Percentiles rank a stretch among this genome's conserved stretches.
Evolutionary conservation across 768 basidiomycete species (phyloP).

Genomic region (Suillus americanus): DNA sequence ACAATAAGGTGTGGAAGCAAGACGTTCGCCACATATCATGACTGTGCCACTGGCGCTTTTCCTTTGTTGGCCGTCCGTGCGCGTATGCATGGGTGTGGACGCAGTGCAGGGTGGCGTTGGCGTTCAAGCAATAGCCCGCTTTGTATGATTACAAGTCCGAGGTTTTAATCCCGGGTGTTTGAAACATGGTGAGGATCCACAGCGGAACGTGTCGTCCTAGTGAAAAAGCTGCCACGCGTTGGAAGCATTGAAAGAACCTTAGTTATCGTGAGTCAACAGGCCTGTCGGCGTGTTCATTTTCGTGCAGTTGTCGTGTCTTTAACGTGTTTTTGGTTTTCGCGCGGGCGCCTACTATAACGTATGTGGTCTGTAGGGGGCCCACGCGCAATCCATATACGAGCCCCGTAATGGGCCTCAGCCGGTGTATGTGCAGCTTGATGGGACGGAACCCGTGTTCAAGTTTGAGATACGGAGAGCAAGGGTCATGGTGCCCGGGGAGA

Average conservation of each 20-base stretch:
- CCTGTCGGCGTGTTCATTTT: background rate
- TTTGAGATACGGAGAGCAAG: slow-evolving; percentile 28
- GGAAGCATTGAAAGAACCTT: background rate
- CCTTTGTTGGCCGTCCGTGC: background rate
- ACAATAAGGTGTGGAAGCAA: background rate
- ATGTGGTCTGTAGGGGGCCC: slow-evolving; percentile 12
- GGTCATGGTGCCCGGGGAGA: slow-evolving; percentile 15
- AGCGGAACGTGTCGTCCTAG: background rate
- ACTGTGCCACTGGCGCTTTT: background rate
- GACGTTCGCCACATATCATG: background rate
- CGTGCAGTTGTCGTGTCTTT: background rate
- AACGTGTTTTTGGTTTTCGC: background rate
- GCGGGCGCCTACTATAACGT: background rate
- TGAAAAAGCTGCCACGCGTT: background rate
- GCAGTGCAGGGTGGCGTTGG: background rate
- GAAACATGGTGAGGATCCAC: background rate
- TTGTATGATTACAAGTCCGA: background rate
- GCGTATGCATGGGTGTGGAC: background rate
- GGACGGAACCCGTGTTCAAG: slow-evolving; percentile 15
- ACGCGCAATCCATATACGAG: slow-evolving; percentile 13
- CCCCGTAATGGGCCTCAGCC: slow-evolving; percentile 10
- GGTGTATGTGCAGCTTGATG: slow-evolving; percentile 8
- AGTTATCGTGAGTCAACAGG: background rate
- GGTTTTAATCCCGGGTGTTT: background rate
- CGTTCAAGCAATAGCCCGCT: slow-evolving; percentile 4